Percentiles rank a stretch among this genome's conserved stretches.
phyloP scores from a whole-genome alignment of 495 filamentous ascomycete species.

The Penicillium antarcticum region DNA sequence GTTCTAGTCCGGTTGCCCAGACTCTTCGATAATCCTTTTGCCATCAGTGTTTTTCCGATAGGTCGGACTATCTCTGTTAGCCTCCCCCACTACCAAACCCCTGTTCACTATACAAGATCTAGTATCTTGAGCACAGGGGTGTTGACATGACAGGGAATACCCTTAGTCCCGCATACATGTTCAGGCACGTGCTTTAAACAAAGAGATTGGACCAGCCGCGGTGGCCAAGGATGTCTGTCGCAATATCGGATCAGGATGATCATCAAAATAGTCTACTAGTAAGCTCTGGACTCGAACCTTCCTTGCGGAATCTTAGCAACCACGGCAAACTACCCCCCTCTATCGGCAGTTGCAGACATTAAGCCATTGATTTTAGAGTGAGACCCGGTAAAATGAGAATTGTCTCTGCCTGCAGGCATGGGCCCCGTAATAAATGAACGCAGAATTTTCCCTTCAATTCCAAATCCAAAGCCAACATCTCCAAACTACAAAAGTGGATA shows the following conservation, averaged over 20 bases:
- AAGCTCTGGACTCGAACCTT: conserved; percentile 2
- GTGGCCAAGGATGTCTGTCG: background rate
- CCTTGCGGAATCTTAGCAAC: background rate
- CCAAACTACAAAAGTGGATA: conserved; percentile 1
- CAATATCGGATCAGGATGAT: background rate
- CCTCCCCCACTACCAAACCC: background rate
- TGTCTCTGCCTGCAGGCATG: too few relatives aligned
- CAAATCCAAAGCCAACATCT: too few relatives aligned
- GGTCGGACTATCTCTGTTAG: background rate
- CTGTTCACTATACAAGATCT: conserved; percentile 1
- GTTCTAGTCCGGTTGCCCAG: background rate
- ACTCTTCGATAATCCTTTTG: background rate
- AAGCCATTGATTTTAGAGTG: conserved; percentile 8
- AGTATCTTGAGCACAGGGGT: background rate
- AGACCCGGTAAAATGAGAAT: background rate
- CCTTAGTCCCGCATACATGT: conserved; percentile 17
- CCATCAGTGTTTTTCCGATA: background rate
- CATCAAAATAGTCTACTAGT: background rate
- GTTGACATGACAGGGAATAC: background rate
- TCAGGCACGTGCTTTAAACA: conserved; percentile 21
- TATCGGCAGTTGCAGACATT: conserved; percentile 7
- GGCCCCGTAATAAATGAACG: too few relatives aligned
- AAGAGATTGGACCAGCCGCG: background rate
- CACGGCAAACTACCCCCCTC: conserved; percentile 4
- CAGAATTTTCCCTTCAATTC: too few relatives aligned